phyloP scores from a whole-genome alignment of 805 yeast species.

The Candida ascalaphidarum region DNA sequence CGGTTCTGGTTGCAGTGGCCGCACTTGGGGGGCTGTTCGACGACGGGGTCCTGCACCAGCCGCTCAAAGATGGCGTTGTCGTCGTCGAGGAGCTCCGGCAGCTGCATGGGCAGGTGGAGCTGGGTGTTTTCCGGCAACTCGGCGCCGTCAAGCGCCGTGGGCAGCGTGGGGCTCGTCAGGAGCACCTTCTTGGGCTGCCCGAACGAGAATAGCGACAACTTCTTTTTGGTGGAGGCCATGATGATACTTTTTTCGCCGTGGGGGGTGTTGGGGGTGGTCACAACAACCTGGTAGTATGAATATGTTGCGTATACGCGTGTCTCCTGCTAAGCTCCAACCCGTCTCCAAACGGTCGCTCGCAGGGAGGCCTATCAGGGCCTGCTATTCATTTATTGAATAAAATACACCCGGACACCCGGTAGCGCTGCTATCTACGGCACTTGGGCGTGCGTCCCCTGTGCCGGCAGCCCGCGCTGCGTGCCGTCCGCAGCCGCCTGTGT shows the following conservation, averaged over 20 bases:
- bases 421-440: no score
- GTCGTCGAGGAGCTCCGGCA: constrained; percentile 5
- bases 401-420: not conserved
- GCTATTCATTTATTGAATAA: not conserved
- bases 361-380: not conserved
- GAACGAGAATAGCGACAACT: constrained; percentile 17
- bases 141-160: constrained; percentile 6
- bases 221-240: constrained; percentile 6
- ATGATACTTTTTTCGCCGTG: not conserved
- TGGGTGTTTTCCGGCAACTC: constrained; percentile 1
- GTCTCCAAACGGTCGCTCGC: not conserved
- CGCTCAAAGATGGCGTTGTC: constrained; percentile 30
- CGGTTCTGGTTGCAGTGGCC: constrained; percentile 1
- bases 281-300: not conserved
- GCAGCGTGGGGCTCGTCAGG: constrained; percentile 5
- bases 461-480: no score
- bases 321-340: not conserved
- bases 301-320: not conserved
- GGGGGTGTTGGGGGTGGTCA: constrained; percentile 2
- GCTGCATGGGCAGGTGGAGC: not conserved
- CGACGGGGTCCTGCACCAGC: constrained; percentile 27
- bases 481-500: no score
- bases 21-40: constrained; percentile 3
- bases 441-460: no score
- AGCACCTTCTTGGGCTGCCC: constrained; percentile 6